Base-by-base conservation (phyloP, 257 asterid species). In the Fraxinus americana region DNA sequence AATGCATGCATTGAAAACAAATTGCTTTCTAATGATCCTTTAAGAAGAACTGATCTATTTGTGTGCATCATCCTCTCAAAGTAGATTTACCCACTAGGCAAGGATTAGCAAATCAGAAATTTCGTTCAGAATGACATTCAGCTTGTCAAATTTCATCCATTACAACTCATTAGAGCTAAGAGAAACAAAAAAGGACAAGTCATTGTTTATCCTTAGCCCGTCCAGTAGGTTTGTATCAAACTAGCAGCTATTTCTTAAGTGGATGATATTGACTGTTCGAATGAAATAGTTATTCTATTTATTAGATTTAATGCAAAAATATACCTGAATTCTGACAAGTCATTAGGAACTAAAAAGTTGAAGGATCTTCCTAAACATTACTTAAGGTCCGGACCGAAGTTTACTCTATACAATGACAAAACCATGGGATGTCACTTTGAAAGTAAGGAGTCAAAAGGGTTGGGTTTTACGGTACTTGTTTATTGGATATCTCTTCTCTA, bases 241-340 rank as follows among this genome's bases (percentile, higher is more conserved):
- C 77, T 75, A 72, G 76, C 76, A 79, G 75, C 75, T 72, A 79
- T 79, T 34, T 72, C 78, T 77, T 70, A 72, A 16, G 77, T 72
- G n/a, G 61, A 50, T 50, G 21, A 16, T 10, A 10, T 13, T 12
- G 14, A 41, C 48, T 11, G 4, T 41, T 10, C 16, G 1, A 41
- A 41, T 48, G 61, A 50, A 45, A 14, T 45, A 2, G 13, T 45
- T 45, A 38, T 45, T 45, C 54, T 45, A 50, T 3, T 50, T 3
- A 50, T 12, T 50, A 50, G 14, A 45, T 13, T 12, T 36, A 36
- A 45, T 14, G 54, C 5, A 17, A 50, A 50, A 50, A 13, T 5
- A 16, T 13, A 16, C 23, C 61, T 50, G n/a, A 50, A 13, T 50
- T 50, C 23, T 50, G 61, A 50, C 2, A 2, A 12, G 7, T 17